These are phyloP conservation scores for Candida insectalens DNA, from an alignment of 805 yeast genomes.

Conservation along the genomic window DNA sequence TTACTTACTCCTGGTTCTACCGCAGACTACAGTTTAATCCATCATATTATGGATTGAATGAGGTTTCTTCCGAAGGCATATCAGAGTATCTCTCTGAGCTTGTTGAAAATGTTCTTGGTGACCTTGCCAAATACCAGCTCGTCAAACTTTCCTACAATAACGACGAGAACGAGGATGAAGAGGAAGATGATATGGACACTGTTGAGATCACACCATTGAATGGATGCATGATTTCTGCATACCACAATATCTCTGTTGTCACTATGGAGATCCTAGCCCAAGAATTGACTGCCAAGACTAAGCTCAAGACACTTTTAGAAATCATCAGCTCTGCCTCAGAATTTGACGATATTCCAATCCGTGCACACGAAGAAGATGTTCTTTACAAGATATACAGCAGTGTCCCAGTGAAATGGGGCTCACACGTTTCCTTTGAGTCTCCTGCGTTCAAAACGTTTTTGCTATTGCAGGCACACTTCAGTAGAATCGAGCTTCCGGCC, in stretches of 20 bases:
- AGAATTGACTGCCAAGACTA: constrained; percentile 44
- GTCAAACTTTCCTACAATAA: constrained; percentile 45
- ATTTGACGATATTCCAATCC: constrained; percentile 53
- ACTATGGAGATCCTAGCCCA: constrained; percentile 55
- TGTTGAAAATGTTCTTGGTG: constrained; percentile 62
- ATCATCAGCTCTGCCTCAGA: constrained; percentile 61
- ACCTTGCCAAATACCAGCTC: constrained; percentile 48
- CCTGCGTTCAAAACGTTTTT: constrained; percentile 65
- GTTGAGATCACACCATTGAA: constrained; percentile 49
- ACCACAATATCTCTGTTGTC: constrained; percentile 52
- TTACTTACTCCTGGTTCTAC: constrained; percentile 77
- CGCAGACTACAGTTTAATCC: constrained; percentile 77
- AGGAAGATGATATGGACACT: constrained; percentile 28
- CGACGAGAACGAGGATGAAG: constrained; percentile 21
- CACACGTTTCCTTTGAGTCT: constrained; percentile 28
- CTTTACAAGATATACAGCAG: constrained; percentile 43
- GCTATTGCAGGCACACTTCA: constrained; percentile 72
- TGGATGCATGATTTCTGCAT: constrained; percentile 67
- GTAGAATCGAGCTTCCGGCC: constrained; percentile 50
- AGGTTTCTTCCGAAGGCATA: constrained; percentile 53
- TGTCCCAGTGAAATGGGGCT: constrained; percentile 50
- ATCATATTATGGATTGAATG: constrained; percentile 73
- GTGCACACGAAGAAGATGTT: constrained; percentile 45
- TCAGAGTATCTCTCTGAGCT: constrained; percentile 79
- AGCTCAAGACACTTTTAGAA: constrained; percentile 54